phyloP scores from a whole-genome alignment of 73 alveolate species.

The Paramecium bursaria region DNA sequence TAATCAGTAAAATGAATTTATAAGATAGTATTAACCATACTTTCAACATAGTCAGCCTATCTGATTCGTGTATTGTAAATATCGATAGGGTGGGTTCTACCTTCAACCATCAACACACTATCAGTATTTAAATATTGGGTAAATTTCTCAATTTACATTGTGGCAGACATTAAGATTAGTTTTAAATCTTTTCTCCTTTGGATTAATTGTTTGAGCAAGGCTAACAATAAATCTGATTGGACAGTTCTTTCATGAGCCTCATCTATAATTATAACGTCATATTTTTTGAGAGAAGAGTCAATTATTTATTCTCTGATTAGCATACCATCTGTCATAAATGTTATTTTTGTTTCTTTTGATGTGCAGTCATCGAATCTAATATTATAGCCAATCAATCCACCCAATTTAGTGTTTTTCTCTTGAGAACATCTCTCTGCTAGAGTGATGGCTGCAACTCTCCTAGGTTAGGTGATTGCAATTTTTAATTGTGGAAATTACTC shows the following conservation, averaged over 20 bases:
- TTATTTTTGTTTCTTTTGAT: slow-evolving; percentile 82
- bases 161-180: slow-evolving; percentile 78
- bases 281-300: slow-evolving; percentile 77
- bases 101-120: slow-evolving; percentile 73
- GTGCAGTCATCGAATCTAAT: slow-evolving; percentile 87
- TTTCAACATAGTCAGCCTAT: slow-evolving; percentile 76
- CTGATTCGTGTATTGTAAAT: slow-evolving; percentile 73
- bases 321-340: slow-evolving; percentile 96
- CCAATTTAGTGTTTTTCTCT: slow-evolving; percentile 86
- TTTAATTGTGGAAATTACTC: slow-evolving; percentile 65
- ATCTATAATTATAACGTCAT: slow-evolving; percentile 88
- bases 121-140: slow-evolving; percentile 64
- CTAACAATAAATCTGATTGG: slow-evolving; percentile 95
- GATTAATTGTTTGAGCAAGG: slow-evolving; percentile 81
- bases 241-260: slow-evolving; percentile 98
- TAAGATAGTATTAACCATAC: slow-evolving; percentile 57
- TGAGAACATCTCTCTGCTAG: slow-evolving; percentile 92
- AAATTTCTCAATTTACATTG: slow-evolving; percentile 72
- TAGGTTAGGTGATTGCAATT: slow-evolving; percentile 94
- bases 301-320: slow-evolving; percentile 92
- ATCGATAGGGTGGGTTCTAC: slow-evolving; percentile 83
- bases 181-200: slow-evolving; percentile 78
- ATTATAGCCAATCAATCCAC: slow-evolving; percentile 88
- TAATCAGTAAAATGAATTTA: slow-evolving; percentile 72
- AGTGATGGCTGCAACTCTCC: slow-evolving; percentile 98